Evolutionary conservation across 192 early-diverging fungal genomes (phyloP).

Genomic region (Chytriomyces hyalinus): DNA sequence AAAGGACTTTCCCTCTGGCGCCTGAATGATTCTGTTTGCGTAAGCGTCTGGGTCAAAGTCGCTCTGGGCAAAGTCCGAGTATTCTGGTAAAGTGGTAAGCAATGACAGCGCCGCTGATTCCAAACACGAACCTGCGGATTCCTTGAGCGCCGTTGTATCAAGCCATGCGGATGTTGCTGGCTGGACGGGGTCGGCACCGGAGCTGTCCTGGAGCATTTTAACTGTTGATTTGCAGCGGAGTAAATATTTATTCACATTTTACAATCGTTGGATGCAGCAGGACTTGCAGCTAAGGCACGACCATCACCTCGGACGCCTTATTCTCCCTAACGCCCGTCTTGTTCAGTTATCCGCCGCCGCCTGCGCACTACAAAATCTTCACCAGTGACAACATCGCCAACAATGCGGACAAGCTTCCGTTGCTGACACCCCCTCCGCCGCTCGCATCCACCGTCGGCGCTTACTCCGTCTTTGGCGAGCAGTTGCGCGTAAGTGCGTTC

Average conservation of each 20-base stretch:
- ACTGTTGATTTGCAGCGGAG: too few species aligned
- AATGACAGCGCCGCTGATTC: not conserved
- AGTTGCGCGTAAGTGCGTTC: not conserved
- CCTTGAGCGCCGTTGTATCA: too few species aligned
- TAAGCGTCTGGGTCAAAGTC: constrained; percentile 73
- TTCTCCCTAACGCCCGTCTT: not conserved
- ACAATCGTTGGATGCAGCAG: too few species aligned
- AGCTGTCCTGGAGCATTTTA: too few species aligned
- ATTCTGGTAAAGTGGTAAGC: constrained; percentile 54
- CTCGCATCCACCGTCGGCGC: constrained; percentile 16
- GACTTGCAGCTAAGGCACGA: too few species aligned
- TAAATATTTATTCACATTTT: too few species aligned
- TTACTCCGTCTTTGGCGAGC: constrained; percentile 26
- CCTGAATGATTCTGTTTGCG: constrained; percentile 69
- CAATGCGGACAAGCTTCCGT: not conserved
- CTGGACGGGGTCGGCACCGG: too few species aligned
- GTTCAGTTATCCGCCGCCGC: constrained; percentile 33
- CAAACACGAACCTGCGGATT: too few species aligned
- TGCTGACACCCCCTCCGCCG: constrained; percentile 21
- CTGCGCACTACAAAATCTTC: constrained; percentile 33
- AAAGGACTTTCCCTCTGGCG: constrained; percentile 54
- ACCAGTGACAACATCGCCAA: constrained; percentile 25
- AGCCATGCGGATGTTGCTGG: too few species aligned
- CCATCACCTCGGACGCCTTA: too few species aligned
- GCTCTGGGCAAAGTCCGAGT: constrained; percentile 65